Evolutionary conservation across 73 alveolate species (phyloP), one percentile per base, ranked within the genome.

Genomic region (Symbiodinium pilosum): DNA sequence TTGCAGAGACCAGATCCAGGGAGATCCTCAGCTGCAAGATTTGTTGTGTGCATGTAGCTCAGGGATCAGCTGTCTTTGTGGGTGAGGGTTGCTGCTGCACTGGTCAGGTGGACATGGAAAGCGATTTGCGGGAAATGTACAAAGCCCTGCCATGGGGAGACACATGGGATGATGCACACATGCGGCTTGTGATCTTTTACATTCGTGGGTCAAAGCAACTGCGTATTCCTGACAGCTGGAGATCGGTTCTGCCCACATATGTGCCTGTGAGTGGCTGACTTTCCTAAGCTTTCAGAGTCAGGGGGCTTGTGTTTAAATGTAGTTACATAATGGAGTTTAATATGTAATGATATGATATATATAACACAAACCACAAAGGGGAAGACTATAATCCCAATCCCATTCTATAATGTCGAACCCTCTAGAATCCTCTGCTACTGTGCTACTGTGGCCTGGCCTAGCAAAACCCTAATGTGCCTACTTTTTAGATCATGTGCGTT

Each of bases 171-270:
- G 94, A 87, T 59, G 85, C 94, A 1, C 8, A n/a, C 24, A 36
- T 59, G 30, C 28, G 34, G 3, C 26, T 9, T 24, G 64, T 87
- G 30, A 4, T 87, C 8, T 1, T 4, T 4, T 87, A 87, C 36
- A 11, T 87, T 3, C 84, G 94, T 20, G 86, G 86, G 8, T n/a
- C 59, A 26, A 52, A 21, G 26, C 30, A 20, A 43, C 86, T 87
- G 86, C 26, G n/a, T 7, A 54, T 87, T 6, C 94, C 94, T 24
- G 94, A 69, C 24, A 40, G n/a, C n/a, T 87, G 94, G 94, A 4
- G 68, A 36, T 36, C 86, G 20, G 38, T 87, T 11, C 40, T 87
- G 12, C 94, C 94, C 2, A 39, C 43, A 40, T 43, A 56, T 51
- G 68, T 87, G 94, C 71, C 43, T 54, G 36, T 38, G 24, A 38